These are phyloP conservation scores for Kwoniella pini DNA, from an alignment of 768 basidiomycete genomes.

Conservation along the genomic window DNA sequence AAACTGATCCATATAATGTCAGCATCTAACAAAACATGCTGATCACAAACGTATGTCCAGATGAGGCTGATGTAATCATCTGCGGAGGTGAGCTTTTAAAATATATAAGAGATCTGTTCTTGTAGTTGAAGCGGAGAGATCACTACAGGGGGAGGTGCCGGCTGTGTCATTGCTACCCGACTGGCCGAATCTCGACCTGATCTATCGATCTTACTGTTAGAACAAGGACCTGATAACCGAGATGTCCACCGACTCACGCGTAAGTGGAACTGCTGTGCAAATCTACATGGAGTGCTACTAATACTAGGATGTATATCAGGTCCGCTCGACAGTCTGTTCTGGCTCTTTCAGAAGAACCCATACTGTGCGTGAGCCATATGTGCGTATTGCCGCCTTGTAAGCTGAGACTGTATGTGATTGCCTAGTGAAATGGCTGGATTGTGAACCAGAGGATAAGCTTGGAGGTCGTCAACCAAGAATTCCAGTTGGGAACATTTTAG, in stretches of 20 bases:
- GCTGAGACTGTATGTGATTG: too few relatives aligned
- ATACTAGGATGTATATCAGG: not conserved
- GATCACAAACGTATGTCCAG: not conserved
- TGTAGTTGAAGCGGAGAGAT: not conserved
- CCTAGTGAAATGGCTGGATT: conserved; percentile 11
- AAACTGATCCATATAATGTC: too few relatives aligned
- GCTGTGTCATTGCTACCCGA: conserved; percentile 23
- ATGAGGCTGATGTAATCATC: conserved; percentile 7
- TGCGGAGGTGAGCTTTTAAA: conserved; percentile 8
- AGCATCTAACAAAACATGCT: not conserved
- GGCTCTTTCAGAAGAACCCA: conserved; percentile 13
- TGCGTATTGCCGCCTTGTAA: too few relatives aligned
- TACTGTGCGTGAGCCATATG: conserved; percentile 23
- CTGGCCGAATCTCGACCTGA: conserved; percentile 23
- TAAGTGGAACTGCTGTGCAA: not conserved
- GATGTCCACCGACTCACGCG: conserved; percentile 11
- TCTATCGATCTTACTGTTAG: conserved; percentile 20
- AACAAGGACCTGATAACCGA: conserved; percentile 17
- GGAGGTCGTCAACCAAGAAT: conserved; percentile 20
- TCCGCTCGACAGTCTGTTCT: conserved; percentile 29
- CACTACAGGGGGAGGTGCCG: conserved; percentile 24
- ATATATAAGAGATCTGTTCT: not conserved
- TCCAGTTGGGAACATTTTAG: conserved; percentile 26
- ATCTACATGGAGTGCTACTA: not conserved
- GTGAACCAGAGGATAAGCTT: conserved; percentile 9